Evolutionary conservation across 208 protist species (phyloP).

Genomic region (Crithidia sp.): DNA sequence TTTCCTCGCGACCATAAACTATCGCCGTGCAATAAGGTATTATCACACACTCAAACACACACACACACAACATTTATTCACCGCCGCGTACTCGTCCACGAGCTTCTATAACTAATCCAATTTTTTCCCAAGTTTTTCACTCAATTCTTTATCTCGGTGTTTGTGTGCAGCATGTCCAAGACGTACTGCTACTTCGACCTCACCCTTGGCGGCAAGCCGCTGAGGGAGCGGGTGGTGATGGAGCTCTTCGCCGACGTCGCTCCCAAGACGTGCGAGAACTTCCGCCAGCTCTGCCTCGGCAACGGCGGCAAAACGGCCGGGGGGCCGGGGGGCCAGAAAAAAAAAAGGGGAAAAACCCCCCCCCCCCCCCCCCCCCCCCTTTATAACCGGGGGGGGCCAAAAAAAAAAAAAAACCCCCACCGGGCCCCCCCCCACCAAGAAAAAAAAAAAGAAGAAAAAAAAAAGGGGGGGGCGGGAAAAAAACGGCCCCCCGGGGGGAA

Average conservation of each 20-base stretch:
- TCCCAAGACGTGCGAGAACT: slow-evolving; percentile 96
- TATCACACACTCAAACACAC: background rate
- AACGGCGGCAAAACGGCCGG: slow-evolving; percentile 83
- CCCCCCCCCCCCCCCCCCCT: too few relatives aligned
- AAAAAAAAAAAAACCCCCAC: too few relatives aligned
- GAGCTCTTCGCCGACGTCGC: slow-evolving; percentile 93
- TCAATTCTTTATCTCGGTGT: background rate
- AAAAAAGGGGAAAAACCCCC: too few relatives aligned
- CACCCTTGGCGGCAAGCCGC: slow-evolving; percentile 72
- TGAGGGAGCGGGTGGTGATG: slow-evolving; percentile 86
- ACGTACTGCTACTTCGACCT: slow-evolving; percentile 88
- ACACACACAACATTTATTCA: background rate
- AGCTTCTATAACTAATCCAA: background rate
- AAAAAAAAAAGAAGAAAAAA: too few relatives aligned
- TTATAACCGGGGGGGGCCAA: too few relatives aligned
- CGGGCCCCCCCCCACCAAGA: too few relatives aligned
- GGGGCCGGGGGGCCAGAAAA: slow-evolving; percentile 51
- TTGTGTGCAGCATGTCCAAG: slow-evolving; percentile 29
- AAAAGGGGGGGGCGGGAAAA: too few relatives aligned
- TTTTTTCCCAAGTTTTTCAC: background rate
- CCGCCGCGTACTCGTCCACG: too few relatives aligned
- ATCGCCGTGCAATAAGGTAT: too few relatives aligned
- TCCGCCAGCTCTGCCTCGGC: slow-evolving; percentile 92
- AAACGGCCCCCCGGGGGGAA: too few relatives aligned
- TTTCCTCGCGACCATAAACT: too few relatives aligned